Conservation (phyloP, 2,329 filamentous ascomycete genomes). For the Sporothrix schenckii region DNA sequence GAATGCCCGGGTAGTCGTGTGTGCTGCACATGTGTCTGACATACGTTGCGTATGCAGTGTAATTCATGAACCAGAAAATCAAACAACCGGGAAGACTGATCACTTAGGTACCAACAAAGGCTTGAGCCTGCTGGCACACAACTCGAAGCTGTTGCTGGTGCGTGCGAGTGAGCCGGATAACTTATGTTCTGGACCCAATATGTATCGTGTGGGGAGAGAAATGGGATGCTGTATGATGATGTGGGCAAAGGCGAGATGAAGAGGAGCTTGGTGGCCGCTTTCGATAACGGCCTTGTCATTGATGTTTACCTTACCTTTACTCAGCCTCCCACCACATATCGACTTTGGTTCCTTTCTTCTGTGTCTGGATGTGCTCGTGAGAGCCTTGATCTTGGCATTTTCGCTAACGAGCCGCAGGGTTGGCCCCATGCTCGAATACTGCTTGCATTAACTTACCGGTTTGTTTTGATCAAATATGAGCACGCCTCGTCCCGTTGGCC, state of each 20-base stretch:
- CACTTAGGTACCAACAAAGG: neutral
- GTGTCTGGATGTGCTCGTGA: neutral
- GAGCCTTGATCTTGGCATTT: neutral
- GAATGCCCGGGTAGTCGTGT: constrained; percentile 8
- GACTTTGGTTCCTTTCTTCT: neutral
- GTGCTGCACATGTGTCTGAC: neutral
- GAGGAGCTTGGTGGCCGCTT: neutral
- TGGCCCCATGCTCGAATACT: constrained; percentile 16
- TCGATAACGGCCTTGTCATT: too few species aligned
- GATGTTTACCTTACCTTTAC: too few species aligned
- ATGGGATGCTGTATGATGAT: neutral
- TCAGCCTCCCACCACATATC: too few species aligned
- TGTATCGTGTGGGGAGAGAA: neutral
- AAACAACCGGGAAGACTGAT: neutral
- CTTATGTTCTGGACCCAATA: neutral
- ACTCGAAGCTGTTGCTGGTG: neutral
- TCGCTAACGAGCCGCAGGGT: constrained; percentile 13
- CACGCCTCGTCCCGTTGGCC: neutral
- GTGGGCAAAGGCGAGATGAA: neutral
- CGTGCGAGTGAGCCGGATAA: neutral
- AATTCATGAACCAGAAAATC: constrained; percentile 21
- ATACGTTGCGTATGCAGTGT: constrained; percentile 16
- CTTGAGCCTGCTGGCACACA: constrained; percentile 5
- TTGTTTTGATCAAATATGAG: neutral
- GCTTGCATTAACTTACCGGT: constrained; percentile 18